Base-by-base conservation (phyloP, 345 rosid species). In the Aethionema arabicum region DNA sequence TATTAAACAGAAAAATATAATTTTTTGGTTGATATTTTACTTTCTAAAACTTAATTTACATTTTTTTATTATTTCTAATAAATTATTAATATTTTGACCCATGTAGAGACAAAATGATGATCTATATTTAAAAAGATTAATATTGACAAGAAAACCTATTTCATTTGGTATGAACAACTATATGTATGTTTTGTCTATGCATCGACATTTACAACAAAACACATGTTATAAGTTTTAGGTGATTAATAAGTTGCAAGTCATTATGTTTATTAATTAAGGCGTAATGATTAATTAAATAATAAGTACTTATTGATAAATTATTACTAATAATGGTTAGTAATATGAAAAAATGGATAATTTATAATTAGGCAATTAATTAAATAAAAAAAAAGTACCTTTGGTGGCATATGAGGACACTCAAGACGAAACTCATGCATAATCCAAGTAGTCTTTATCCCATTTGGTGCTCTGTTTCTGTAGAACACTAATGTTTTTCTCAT, bases 371-470 rank as follows among this genome's bases (percentile, higher is more conserved):
- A 21, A 21, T 21, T 21, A 46, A n/a, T n/a, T n/a, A n/a, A n/a
- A n/a, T n/a, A 40, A 31, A 52, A 52, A 67, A 29, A 64, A 52
- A 56, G 69, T 52, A 93, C 99, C 96, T 90, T 85, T 14, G 99
- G 99, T 49, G 95, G 90, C 90, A 87, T 80, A 15, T 83, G 95
- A 61, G 92, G 96, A 70, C 90, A 77, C 72, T 90, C 95, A 38
- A 87, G 79, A 56, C 99, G 97, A 68, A 90, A 93, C 72, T 93
- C 99, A 57, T 93, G 99, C 99, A 93, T 93, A 60, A 93, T 93
- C 99, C 99, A 93, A 43, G 91, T 90, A 0, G 95, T 84, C 74
- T 93, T 93, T 78, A 85, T 84, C 37, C 99, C 99, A 56, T 87
- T 81, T 0, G 99, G 99, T 55, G 99, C 97, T 74, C 99, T 72